Conservation (phyloP, 805 yeast genomes). For the Monosporozyma yasuniensis region DNA sequence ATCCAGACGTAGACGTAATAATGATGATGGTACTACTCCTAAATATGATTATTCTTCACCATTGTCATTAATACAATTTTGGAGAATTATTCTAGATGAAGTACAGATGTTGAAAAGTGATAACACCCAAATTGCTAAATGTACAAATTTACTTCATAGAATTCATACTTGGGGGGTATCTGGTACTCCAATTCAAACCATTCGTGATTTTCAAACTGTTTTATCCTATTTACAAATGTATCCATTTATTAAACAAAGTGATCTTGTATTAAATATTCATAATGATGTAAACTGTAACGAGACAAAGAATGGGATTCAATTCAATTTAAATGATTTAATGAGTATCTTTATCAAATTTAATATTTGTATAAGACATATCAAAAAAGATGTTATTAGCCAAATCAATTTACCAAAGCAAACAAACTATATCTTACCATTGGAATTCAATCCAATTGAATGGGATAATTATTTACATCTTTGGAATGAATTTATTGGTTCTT, state of each 20-base stretch:
- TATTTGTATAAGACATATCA: conserved; percentile 62
- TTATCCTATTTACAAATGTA: conserved; percentile 53
- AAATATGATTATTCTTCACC: conserved; percentile 67
- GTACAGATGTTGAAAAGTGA: conserved; percentile 82
- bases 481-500: conserved; percentile 48
- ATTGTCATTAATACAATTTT: conserved; percentile 69
- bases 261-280: conserved; percentile 17
- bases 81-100: conserved; percentile 87
- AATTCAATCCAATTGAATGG: conserved; percentile 76
- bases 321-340: conserved; percentile 36
- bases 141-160: conserved; percentile 72
- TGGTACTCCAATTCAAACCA: conserved; percentile 79
- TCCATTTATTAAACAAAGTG: conserved; percentile 47
- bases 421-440: conserved; percentile 57
- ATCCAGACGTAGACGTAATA: conserved; percentile 25
- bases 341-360: conserved; percentile 47
- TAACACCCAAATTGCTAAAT: conserved; percentile 66
- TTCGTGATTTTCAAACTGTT: conserved; percentile 61
- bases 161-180: conserved; percentile 95
- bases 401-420: conserved; percentile 72
- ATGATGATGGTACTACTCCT: conserved; percentile 7
- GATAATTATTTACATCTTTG: conserved; percentile 65
- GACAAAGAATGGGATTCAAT: conserved; percentile 11
- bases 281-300: conserved; percentile 12
- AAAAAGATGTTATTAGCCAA: conserved; percentile 70